Evolutionary conservation across 2,329 filamentous ascomycete genomes (phyloP), one percentile per base, ranked within the genome.

Genomic region (Rhynchosporium graminicola): DNA sequence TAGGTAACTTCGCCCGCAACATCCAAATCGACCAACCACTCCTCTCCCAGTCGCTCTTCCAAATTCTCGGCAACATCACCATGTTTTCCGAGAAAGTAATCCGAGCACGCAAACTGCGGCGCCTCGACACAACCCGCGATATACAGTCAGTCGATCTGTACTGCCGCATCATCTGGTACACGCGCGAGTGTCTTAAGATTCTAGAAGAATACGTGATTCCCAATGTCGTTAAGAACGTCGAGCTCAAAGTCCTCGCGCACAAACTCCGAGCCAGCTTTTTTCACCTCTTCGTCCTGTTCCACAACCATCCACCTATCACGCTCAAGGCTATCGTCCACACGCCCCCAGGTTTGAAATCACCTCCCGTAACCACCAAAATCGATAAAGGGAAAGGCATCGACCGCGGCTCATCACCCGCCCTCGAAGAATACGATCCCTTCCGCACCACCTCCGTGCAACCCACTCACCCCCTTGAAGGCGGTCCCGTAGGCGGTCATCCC

Each of bases 211-310:
- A 94, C 74, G 87, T 99, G 52, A 80, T 98, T 26, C 95, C 94
- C 47, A 91, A 89, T 83, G 90, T 91, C 61, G 87, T 83, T 69
- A 88, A 85, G 71, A 91, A 87, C 77, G 86, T 81, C 72, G 93
- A 96, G 75, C 86, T 97, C 62, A 93, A 92, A 72, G 93, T 98
- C 50, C 83, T 99, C 66, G 88, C 91, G 26, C 91, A 92, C 74
- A 99, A 98, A 77, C 83, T 99, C 13, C 88, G 92, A 64, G 95
- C 95, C 15, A 96, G 92, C 26, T 96, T 98, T 74, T 95, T 96
- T 71, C 94, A 99, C 78, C 92, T 99, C 68, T 97, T 97, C 75
- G 95, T 96, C 59, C 83, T 98, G 12, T 98, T 97, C 74, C 92
- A 97, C 79, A 97, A 97, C 76, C 87, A 91, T 59, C 94, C 94